A percentile compares a stretch with the other conserved stretches of the same genome.
phyloP scores from a whole-genome alignment of 208 protist species.

The Crithidia thermophila region DNA sequence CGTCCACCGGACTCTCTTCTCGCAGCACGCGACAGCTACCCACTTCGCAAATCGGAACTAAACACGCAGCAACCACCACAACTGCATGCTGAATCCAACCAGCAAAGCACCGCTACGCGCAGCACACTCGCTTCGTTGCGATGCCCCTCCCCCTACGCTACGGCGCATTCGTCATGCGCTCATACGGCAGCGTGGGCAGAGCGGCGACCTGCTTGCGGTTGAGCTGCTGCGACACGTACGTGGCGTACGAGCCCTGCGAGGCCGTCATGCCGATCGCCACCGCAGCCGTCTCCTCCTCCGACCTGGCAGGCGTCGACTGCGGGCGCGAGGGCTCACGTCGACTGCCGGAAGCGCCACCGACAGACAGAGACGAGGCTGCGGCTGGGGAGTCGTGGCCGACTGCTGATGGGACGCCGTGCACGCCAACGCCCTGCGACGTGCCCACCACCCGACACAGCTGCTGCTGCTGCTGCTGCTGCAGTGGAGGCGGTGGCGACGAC shows the following conservation, averaged over 20 bases:
- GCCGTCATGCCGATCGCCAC: slow-evolving; percentile 52
- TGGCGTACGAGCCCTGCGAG: slow-evolving; percentile 62
- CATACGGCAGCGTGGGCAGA: slow-evolving; percentile 65
- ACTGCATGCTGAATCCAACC: too few relatives aligned
- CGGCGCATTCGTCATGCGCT: slow-evolving; percentile 20
- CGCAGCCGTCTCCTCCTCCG: background rate
- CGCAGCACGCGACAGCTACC: too few relatives aligned
- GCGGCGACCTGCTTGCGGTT: slow-evolving; percentile 47
- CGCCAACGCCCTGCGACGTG: background rate
- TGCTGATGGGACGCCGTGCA: slow-evolving; percentile 23
- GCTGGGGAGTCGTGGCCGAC: too few relatives aligned
- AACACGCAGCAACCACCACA: too few relatives aligned
- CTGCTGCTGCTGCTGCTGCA: slow-evolving; percentile 4
- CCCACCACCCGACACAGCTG: slow-evolving; percentile 27
- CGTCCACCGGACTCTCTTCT: too few relatives aligned
- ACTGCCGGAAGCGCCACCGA: background rate
- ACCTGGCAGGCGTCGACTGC: background rate
- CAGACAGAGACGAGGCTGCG: too few relatives aligned
- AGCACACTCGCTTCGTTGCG: too few relatives aligned
- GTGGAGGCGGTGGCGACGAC: background rate
- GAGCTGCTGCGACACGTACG: slow-evolving; percentile 53
- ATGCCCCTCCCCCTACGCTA: background rate
- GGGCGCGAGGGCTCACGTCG: background rate
- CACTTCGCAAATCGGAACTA: too few relatives aligned
- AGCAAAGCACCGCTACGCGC: background rate